Base-by-base conservation (phyloP, 2,329 filamentous ascomycete genomes). In the Aspergillus nomiae region DNA sequence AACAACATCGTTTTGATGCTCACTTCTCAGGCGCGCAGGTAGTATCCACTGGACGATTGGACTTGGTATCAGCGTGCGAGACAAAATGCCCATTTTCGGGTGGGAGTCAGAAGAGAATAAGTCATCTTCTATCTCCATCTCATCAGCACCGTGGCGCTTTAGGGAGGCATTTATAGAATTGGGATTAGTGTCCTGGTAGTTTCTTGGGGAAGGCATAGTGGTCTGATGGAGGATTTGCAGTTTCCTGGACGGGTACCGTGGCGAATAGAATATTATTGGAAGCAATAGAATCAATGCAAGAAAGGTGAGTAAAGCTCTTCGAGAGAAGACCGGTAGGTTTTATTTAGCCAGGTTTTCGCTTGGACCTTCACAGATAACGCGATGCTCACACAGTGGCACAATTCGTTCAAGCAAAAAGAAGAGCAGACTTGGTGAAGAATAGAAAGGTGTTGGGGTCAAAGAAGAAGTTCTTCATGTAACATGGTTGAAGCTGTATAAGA, bases 11-110 rank as follows among this genome's bases (percentile, higher is more conserved):
- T 95, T 93, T 64, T 88, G 83, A 50, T 84, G 78, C 58, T 84
- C 82, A 60, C 89, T 89, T 62, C 94, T 86, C 63, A 98, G 82
- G 63, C 89, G 87, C n/a, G 89, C 92, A 14, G 93, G 91, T 16
- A 97, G 81, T 50, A 97, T 90, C 82, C 86, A 90, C 72, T 90
- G 89, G 61, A 90, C 85, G 41, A 90, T 82, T 1, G 94, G 91
- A 66, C 91, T 96, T 59, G 89, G 86, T 57, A 94, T 82, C 34
- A 96, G 76, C 0, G 94, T 97, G 71, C 86, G 89, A 0, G 92
- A 92, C 53, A 98, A 82, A 36, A 98, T 73, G 4, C 92, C 95
- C 63, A 89, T 85, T 24, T 77, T 79, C 7, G 90, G 87, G 61
- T 71, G 77, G 34, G 53, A 36, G n/a, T 58, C 45, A 30, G 61